Conservation (phyloP, 164 flowering plant genomes). For the Platanus orientalis region DNA sequence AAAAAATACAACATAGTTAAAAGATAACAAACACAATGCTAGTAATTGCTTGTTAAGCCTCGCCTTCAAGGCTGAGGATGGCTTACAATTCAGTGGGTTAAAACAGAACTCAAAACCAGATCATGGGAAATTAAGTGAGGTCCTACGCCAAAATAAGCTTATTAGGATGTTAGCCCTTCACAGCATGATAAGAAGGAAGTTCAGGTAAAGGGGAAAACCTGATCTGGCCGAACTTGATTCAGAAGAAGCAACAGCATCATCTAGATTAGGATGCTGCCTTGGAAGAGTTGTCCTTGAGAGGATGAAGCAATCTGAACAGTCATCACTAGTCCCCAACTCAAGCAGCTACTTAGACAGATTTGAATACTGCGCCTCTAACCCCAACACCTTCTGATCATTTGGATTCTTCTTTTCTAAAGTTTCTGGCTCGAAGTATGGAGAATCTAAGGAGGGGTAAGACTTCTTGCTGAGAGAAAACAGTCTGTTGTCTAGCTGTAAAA, state of each 20-base stretch:
- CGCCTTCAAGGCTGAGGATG: too few relatives aligned
- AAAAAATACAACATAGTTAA: too few relatives aligned
- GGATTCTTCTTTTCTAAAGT: slow-evolving; percentile 4
- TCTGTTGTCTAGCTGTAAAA: slow-evolving; percentile 14
- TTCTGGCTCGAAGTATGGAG: slow-evolving; percentile 15
- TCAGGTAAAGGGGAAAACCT: slow-evolving; percentile 5
- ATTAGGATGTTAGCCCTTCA: too few relatives aligned
- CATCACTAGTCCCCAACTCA: neutral
- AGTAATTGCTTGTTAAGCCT: neutral
- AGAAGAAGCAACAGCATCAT: slow-evolving; percentile 2
- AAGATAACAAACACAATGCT: too few relatives aligned
- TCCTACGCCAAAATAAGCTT: neutral
- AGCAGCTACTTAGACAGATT: slow-evolving; percentile 3
- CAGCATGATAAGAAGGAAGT: neutral
- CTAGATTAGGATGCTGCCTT: slow-evolving; percentile 6
- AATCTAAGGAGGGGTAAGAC: slow-evolving; percentile 14
- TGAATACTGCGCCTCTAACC: slow-evolving; percentile 8
- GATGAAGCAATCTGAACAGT: slow-evolving; percentile 12
- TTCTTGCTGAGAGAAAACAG: slow-evolving; percentile 17
- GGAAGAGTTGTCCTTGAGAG: slow-evolving; percentile 11
- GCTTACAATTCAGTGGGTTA: too few relatives aligned
- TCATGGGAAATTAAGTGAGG: neutral
- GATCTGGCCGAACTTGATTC: slow-evolving; percentile 6
- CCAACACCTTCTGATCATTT: slow-evolving; percentile 7
- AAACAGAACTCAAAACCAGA: too few relatives aligned